Base-by-base conservation (phyloP, 2,329 filamentous ascomycete genomes). In the Alternaria arbusti region DNA sequence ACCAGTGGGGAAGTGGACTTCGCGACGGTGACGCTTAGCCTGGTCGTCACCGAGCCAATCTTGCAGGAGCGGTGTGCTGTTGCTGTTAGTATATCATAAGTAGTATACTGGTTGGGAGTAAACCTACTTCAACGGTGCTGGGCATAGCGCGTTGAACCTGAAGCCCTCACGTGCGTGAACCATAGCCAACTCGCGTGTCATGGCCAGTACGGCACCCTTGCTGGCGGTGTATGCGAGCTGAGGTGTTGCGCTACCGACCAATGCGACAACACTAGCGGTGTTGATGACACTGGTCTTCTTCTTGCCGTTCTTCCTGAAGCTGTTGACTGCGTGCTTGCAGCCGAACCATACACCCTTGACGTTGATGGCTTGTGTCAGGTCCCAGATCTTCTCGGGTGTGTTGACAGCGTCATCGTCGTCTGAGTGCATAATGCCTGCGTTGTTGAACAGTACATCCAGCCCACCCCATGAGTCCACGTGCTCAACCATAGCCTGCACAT, bases 291-390 rank as follows among this genome's bases (percentile, higher is more conserved):
- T 93, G 55, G 88, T 92, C 72, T 86, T 88, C 47, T 84, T 88
- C 88, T 97, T 97, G 59, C 87, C 87, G 85, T 96, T 86, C 73
- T 89, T 89, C 69, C 94, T 90, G 73, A 97, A 86, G 47, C 92
- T 88, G 54, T 95, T 85, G 26, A 97, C 90, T 7, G 94, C 93
- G 80, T 97, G 93, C 86, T 97, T 97, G 87, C 89, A 91, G 64
- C 94, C 94, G 80, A 89, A 97, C 94, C 94, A 97, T n/a, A 97
- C 94, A 46, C 94, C 94, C 87, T 97, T 97, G 81, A 97, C 94
- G 81, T 97, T 97, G 85, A 97, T 96, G 79, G 89, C 90, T 66
- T 97, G 93, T 5, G 94, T 97, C 70, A 97, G 84, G 75, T 97
- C 93, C 94, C 94, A 97, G 84, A 97, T 94, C 74, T 88, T 89